Evolutionary conservation across 2,329 filamentous ascomycete genomes (phyloP), one percentile per base, ranked within the genome.

Genomic region (Gaeumannomyces sp.): DNA sequence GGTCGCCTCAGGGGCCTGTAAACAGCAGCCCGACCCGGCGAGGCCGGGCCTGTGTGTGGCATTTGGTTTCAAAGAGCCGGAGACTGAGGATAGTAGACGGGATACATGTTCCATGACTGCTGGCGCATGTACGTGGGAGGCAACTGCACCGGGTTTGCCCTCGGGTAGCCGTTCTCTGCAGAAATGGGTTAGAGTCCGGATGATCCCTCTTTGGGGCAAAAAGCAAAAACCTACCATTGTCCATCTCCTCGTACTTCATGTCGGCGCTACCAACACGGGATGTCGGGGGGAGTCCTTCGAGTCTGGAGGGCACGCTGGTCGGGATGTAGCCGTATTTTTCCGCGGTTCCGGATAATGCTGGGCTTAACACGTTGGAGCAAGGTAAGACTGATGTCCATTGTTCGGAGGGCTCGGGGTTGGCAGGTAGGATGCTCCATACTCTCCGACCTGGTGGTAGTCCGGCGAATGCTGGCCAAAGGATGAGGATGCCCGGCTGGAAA

Each of bases 291-390:
- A 68, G 61, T 33, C 67, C 76, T 60, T 82, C 72, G 71, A 83
- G 78, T 58, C 76, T 74, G 27, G 78, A 71, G 22, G 81, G 80
- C 28, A 81, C 77, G 68, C 80, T 83, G 29, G 80, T 81, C 11
- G 81, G 79, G 66, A 83, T 80, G 71, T 83, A 84, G 67, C 75
- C 72, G 66, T 73, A 76, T 70, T 81, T 82, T 62, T 84, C 81
- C 62, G 83, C 80, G 61, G 77, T 75, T 2, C 81, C 82, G 2
- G 82, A 83, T 3, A 80, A 78, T 25, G 61, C 61, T 63, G 82
- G 82, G 70, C 81, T 84, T 27, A 82, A 83, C 14, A 81, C 81
- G 62, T 77, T 81, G 61, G 81, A 82, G 74, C 27, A 82, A 73
- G 53, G 74, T 10, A 82, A 74, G 19, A 76, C 74, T 59, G 77